Evolutionary conservation across 192 early-diverging fungal genomes (phyloP).

Genomic region (Coemansia sp.): DNA sequence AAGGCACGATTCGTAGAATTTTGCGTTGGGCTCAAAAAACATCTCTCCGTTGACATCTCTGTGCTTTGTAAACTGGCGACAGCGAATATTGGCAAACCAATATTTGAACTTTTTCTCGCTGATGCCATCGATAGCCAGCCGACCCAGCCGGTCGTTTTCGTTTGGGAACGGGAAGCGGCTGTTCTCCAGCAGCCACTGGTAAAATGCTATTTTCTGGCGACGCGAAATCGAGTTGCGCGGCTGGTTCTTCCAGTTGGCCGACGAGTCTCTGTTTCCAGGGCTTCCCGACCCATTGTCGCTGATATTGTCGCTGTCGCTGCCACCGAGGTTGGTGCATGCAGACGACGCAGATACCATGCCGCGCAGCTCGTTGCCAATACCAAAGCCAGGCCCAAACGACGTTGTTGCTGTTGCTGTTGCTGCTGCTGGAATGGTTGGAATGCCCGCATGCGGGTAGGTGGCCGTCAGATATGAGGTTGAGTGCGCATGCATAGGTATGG

Average conservation of each 20-base stretch:
- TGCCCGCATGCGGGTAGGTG: background rate
- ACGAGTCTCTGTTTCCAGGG: background rate
- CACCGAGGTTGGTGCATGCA: background rate
- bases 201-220: constrained; percentile 30
- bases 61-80: constrained; percentile 41
- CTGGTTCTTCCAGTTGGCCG: constrained; percentile 28
- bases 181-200: constrained; percentile 36
- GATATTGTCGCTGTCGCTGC: constrained; percentile 2
- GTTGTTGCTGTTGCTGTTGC: background rate
- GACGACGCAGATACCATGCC: background rate
- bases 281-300: constrained; percentile 1
- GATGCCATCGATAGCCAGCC: constrained; percentile 21
- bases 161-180: constrained; percentile 25
- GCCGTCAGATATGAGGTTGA: background rate
- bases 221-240: constrained; percentile 38
- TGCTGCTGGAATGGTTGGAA: background rate
- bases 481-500: background rate
- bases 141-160: constrained; percentile 24
- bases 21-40: constrained; percentile 40
- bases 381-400: constrained; percentile 2
- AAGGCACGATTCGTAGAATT: constrained; percentile 39
- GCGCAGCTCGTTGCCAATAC: background rate
- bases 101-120: constrained; percentile 39
- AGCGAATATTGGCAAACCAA: constrained; percentile 50
- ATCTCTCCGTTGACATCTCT: constrained; percentile 18